A percentile compares a stretch with the other conserved stretches of the same genome.
phyloP scores from a whole-genome alignment of 78 protist genomes.

The Dictyostelium citrinum region DNA sequence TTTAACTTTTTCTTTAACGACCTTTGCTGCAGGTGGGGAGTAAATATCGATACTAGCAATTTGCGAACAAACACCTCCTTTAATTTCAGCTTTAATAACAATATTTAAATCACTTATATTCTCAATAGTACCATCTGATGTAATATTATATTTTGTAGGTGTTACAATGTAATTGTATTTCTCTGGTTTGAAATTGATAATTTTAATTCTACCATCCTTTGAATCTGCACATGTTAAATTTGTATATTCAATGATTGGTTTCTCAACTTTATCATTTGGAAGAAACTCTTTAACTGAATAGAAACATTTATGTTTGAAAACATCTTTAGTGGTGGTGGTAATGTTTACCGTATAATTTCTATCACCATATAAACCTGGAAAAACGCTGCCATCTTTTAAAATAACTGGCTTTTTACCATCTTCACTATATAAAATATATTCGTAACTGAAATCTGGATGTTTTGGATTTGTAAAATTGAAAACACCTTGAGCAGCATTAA shows the following conservation, averaged over 20 bases:
- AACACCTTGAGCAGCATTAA: conserved; percentile 10
- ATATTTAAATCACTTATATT: neutral
- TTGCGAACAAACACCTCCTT: neutral
- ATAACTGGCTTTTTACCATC: neutral
- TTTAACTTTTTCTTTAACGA: neutral
- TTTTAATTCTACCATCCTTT: conserved; percentile 21
- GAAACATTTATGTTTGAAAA: neutral
- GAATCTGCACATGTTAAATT: conserved; percentile 13
- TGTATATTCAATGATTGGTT: neutral
- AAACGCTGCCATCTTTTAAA: neutral
- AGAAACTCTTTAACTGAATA: neutral
- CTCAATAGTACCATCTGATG: neutral
- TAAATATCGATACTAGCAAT: neutral
- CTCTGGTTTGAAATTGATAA: neutral
- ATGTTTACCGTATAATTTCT: neutral
- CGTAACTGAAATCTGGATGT: conserved; percentile 11
- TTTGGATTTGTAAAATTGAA: neutral
- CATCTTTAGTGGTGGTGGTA: conserved; percentile 9
- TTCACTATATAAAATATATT: neutral
- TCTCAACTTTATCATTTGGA: neutral
- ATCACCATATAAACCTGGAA: neutral
- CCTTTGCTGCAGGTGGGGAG: conserved; percentile 2
- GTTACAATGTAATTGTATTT: neutral
- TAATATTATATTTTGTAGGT: neutral
- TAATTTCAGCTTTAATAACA: neutral